Conservation (phyloP, 805 yeast genomes). For the Yamadazyma akitaensis region DNA sequence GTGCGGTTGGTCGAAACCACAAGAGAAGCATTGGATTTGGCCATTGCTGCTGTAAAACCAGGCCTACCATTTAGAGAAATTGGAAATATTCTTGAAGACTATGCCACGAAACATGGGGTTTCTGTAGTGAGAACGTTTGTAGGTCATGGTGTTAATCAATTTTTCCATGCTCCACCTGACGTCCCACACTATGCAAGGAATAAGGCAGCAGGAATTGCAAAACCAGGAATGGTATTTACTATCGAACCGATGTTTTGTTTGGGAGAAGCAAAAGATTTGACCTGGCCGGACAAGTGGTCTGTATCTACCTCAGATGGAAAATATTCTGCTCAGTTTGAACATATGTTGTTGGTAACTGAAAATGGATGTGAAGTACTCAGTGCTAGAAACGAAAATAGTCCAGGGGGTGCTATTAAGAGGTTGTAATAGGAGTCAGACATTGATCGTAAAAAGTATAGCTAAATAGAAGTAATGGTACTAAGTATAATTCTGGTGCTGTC, state of each 20-base stretch:
- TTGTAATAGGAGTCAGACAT: conserved; percentile 20
- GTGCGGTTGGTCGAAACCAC: conserved; percentile 86
- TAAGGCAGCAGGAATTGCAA: conserved; percentile 89
- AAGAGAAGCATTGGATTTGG: conserved; percentile 80
- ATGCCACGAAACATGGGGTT: conserved; percentile 72
- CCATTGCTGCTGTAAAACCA: conserved; percentile 84
- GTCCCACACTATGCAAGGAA: conserved; percentile 93
- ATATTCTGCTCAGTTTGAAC: conserved; percentile 92
- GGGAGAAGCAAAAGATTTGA: conserved; percentile 74
- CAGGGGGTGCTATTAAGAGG: conserved; percentile 82
- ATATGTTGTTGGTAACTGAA: conserved; percentile 88
- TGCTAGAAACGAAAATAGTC: conserved; percentile 74
- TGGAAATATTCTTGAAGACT: conserved; percentile 85
- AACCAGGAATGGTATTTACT: conserved; percentile 95
- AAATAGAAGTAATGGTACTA: no score
- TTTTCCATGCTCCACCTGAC: conserved; percentile 90
- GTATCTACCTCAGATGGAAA: conserved; percentile 87
- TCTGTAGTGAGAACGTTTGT: conserved; percentile 87
- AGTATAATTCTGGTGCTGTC: no score
- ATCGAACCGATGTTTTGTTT: conserved; percentile 95
- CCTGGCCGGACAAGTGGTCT: conserved; percentile 99
- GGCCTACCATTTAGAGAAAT: conserved; percentile 83
- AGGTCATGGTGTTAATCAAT: conserved; percentile 88
- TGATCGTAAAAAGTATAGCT: background rate
- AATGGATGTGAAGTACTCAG: conserved; percentile 89